Percentiles rank a stretch among this genome's conserved stretches.
Conservation (phyloP, 495 filamentous ascomycete species). For the Tirmania nivea region DNA sequence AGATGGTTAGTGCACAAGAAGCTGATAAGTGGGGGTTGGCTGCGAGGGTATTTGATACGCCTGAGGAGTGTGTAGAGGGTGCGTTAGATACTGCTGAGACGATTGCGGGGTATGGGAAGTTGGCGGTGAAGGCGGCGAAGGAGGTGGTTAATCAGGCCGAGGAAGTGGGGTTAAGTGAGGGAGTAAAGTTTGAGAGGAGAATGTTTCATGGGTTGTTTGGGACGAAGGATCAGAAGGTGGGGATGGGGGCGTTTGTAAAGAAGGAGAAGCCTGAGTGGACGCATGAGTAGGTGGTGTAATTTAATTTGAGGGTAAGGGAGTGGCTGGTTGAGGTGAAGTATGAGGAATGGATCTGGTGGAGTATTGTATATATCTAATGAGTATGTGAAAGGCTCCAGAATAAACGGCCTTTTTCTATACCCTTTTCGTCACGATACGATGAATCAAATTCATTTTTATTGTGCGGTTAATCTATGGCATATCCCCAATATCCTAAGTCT, state of each 20-base stretch:
- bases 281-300: constrained; percentile 35
- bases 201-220: constrained; percentile 88
- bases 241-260: constrained; percentile 85
- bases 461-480: too few species aligned
- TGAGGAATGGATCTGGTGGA: too few species aligned
- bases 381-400: too few species aligned
- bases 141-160: constrained; percentile 97
- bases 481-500: too few species aligned
- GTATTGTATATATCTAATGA: too few species aligned
- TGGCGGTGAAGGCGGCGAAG: constrained; percentile 79
- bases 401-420: too few species aligned
- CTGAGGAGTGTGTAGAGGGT: constrained; percentile 61
- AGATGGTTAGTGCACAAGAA: constrained; percentile 56
- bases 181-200: constrained; percentile 81
- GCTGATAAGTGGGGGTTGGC: constrained; percentile 83
- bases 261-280: constrained; percentile 89
- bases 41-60: constrained; percentile 53
- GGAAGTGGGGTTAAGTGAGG: constrained; percentile 64
- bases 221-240: constrained; percentile 88
- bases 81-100: constrained; percentile 63
- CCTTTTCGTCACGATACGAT: too few species aligned
- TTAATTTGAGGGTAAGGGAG: not conserved
- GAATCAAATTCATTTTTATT: too few species aligned
- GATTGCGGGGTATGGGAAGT: constrained; percentile 58
- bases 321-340: too few species aligned